Evolutionary conservation across 2,329 filamentous ascomycete genomes (phyloP).

Genomic region (Kalaharituber pfeilii): DNA sequence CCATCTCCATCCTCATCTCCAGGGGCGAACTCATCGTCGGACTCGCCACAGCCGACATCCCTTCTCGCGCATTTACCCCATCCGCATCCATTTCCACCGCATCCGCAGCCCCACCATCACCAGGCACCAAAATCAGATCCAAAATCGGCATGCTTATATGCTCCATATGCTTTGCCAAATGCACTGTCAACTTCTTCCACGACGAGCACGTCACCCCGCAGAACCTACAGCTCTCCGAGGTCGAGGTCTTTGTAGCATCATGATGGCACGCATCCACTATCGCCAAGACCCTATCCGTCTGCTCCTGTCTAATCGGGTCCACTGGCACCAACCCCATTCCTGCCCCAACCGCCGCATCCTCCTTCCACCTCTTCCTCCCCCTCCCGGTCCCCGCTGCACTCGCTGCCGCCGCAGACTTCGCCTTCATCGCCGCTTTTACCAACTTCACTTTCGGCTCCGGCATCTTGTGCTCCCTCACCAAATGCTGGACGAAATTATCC

Average conservation of each 20-base stretch:
- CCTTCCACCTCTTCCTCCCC: conserved; percentile 15
- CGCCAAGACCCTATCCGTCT: conserved; percentile 50
- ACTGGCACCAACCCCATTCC: too few species aligned
- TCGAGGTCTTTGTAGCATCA: conserved; percentile 47
- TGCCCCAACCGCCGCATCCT: conserved; percentile 9
- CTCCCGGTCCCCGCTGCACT: conserved; percentile 20
- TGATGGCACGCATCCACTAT: conserved; percentile 62
- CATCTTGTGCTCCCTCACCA: conserved; percentile 80
- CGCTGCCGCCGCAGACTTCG: conserved; percentile 13
- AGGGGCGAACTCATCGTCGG: too few species aligned
- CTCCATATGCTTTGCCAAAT: conserved; percentile 88
- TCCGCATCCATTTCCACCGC: too few species aligned
- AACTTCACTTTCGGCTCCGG: conserved; percentile 64
- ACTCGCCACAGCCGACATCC: too few species aligned
- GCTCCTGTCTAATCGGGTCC: conserved; percentile 18
- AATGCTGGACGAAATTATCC: conserved; percentile 84
- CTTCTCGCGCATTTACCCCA: too few species aligned
- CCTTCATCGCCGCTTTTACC: conserved; percentile 39
- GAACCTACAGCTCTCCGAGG: conserved; percentile 70
- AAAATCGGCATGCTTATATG: conserved; percentile 71
- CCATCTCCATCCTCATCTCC: too few species aligned
- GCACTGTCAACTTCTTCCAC: conserved; percentile 91
- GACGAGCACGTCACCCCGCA: conserved; percentile 63
- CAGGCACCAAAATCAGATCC: conserved; percentile 31
- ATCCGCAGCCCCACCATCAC: too few species aligned